Base-by-base conservation (phyloP, 139 green algal species). In the Limnomonas spitsbergensis region DNA sequence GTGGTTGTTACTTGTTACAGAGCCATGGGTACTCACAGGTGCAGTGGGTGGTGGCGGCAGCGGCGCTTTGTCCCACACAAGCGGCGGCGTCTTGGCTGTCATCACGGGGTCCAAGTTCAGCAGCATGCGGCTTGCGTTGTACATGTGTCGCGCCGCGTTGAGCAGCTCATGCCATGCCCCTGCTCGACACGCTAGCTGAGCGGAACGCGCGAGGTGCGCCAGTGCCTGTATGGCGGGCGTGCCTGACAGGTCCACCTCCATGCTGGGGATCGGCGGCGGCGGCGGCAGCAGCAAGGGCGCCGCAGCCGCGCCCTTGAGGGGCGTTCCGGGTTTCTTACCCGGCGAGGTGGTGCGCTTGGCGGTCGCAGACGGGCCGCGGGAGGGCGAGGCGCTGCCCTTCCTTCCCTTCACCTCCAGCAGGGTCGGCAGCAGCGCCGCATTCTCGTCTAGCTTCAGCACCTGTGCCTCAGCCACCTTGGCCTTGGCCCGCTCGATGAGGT, bases 81-180 rank as follows among this genome's bases (percentile, higher is more conserved):
- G 53, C 26, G 24, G 54, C 24, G 71, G 54, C 54, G 53, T 40
- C 53, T 69, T 37, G 26, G 61, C 78, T 47, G 54, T 79, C 9
- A 72, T 7, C 29, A 7, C 40, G 0, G 78, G 31, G 38, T 83
- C 82, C 14, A 40, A 34, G 38, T 79, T 85, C 26, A 89, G 53
- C 52, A 88, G 67, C 42, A 24, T 68, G 1, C 81, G 78, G 6
- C 56, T 73, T 38, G 67, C 47, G 52, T 88, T 89, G 81, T 82
- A 88, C 2, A 83, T 40, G 61, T 88, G 84, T n/a, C 72, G 70
- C 9, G 37, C 66, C 38, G 76, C 67, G 70, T 84, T 87, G 37
- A 84, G 66, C 4, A 85, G 38, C 77, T 91, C 72, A 27, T 80
- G 69, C 84, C 86, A 91, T 3, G 74, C 77, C 0, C 72, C 69